These are phyloP conservation scores for Parastagonospora nodorum DNA, from an alignment of 2,329 filamentous ascomycete species.

Conservation along the genomic window DNA sequence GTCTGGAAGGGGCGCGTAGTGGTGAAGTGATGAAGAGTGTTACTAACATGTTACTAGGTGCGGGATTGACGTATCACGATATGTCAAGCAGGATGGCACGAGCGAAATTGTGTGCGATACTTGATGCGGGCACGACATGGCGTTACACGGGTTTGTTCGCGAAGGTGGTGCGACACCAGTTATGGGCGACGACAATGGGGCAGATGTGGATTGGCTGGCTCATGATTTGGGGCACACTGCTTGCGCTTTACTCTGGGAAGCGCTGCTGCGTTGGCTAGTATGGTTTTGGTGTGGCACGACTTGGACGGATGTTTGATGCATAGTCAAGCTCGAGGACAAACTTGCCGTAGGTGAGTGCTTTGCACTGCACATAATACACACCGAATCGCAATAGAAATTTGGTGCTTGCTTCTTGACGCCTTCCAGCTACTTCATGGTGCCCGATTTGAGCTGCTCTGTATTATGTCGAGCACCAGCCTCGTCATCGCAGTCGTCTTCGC, in stretches of 20 bases:
- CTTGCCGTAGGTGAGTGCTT: too few species aligned
- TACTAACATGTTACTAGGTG: background rate
- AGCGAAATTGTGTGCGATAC: background rate
- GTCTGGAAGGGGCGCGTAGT: background rate
- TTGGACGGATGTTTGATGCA: background rate
- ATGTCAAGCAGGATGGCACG: background rate
- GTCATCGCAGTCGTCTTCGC: constrained; percentile 25
- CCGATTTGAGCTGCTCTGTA: background rate
- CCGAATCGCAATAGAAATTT: too few species aligned
- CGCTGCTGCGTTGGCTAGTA: constrained; percentile 1
- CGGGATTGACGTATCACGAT: too few species aligned
- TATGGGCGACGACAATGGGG: too few species aligned
- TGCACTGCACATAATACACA: too few species aligned
- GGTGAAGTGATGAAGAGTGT: background rate
- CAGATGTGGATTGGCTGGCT: background rate
- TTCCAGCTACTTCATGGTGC: background rate
- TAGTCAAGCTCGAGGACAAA: background rate
- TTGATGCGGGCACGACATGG: background rate
- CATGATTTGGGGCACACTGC: too few species aligned
- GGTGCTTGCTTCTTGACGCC: too few species aligned
- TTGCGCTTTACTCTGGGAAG: background rate
- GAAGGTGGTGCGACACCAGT: background rate
- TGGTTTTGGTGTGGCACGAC: background rate
- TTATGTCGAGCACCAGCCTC: constrained; percentile 18
- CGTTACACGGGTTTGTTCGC: background rate